Evolutionary conservation across 2,329 filamentous ascomycete genomes (phyloP).

Genomic region (Trichoderma guizhouense): DNA sequence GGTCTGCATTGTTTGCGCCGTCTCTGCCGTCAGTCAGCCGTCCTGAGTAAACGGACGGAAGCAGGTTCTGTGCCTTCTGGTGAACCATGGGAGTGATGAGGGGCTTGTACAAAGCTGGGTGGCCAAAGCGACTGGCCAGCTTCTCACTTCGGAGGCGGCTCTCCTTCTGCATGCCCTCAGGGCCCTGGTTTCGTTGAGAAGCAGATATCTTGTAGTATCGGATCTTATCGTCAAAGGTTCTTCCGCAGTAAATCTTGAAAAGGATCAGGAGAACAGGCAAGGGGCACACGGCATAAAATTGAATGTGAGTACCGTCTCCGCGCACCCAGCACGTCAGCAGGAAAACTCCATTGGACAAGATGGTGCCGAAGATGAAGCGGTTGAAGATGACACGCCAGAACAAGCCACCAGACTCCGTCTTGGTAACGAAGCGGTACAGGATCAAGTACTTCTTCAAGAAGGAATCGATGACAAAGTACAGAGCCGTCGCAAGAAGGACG

Average conservation of each 20-base stretch:
- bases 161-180: conserved; percentile 49
- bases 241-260: conserved; percentile 84
- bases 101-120: conserved; percentile 84
- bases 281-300: conserved; percentile 68
- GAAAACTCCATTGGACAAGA: conserved; percentile 75
- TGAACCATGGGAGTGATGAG: conserved; percentile 95
- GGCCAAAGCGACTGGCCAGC: conserved; percentile 76
- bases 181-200: conserved; percentile 42
- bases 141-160: conserved; percentile 60
- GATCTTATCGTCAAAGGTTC: conserved; percentile 72
- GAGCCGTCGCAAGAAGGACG: conserved; percentile 76
- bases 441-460: conserved; percentile 94
- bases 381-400: conserved; percentile 94
- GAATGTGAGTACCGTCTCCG: conserved; percentile 55
- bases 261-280: conserved; percentile 72
- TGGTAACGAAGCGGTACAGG: conserved; percentile 93
- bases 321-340: conserved; percentile 72
- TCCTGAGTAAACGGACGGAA: conserved; percentile 82
- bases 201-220: conserved; percentile 74
- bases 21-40: conserved; percentile 67
- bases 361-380: conserved; percentile 77
- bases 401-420: conserved; percentile 89
- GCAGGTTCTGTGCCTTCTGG: conserved; percentile 79
- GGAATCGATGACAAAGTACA: conserved; percentile 86
- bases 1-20: conserved; percentile 52